Conservation (phyloP, 257 asterid species). For the Solanum tacnaense region DNA sequence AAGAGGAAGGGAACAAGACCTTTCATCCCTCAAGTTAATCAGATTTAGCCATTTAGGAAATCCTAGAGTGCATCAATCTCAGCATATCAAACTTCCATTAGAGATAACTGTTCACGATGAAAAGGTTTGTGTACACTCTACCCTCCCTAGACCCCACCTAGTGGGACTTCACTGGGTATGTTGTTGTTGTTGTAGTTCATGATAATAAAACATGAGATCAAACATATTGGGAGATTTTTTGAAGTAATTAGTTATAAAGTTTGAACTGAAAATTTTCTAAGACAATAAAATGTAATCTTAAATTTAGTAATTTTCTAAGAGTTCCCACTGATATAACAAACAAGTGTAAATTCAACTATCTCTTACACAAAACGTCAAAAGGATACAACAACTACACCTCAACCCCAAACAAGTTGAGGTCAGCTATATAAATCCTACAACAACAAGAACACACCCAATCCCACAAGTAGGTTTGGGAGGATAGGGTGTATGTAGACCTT, state of each 20-base stretch:
- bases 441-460: background rate
- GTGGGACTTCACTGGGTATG: background rate
- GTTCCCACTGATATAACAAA: background rate
- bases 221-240: background rate
- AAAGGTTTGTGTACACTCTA: background rate
- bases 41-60: background rate
- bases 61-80: background rate
- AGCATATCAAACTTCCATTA: background rate
- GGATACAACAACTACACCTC: background rate
- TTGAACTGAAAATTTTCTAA: background rate
- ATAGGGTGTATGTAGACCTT: background rate
- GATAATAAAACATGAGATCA: background rate
- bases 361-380: background rate
- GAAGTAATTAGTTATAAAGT: background rate
- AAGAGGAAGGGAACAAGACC: background rate
- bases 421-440: background rate
- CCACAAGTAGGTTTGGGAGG: background rate
- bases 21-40: background rate
- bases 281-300: background rate
- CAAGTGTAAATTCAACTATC: background rate
- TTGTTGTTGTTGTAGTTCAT: background rate
- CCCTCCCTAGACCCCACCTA: background rate
- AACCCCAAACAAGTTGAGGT: background rate
- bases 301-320: background rate
- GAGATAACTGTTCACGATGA: background rate